These are phyloP conservation scores for Takashimella koratensis DNA, from an alignment of 1,284 basidiomycete genomes.

Conservation along the genomic window DNA sequence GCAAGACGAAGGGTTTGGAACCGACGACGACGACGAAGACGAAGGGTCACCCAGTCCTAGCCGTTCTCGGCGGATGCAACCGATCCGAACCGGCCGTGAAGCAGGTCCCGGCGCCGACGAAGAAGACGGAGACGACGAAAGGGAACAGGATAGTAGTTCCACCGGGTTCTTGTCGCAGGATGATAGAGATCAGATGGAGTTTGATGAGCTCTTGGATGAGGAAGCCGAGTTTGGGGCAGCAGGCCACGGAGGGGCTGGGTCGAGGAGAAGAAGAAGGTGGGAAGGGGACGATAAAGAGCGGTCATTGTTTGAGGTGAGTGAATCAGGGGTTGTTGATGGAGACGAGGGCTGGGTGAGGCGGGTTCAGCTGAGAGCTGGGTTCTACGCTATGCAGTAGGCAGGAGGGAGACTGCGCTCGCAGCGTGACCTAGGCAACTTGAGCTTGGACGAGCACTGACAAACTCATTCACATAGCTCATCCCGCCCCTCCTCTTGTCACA, in stretches of 20 bases:
- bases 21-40: background rate
- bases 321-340: no score
- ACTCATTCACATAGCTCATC: slow-evolving; percentile 33
- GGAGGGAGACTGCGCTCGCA: no score
- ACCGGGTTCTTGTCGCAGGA: background rate
- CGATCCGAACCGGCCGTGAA: no score
- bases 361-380: no score
- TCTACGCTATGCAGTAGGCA: no score
- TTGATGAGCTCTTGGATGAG: slow-evolving; percentile 7
- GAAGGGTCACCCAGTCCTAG: no score
- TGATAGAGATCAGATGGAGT: slow-evolving; percentile 1
- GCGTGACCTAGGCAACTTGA: no score
- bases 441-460: no score
- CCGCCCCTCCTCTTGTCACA: slow-evolving; percentile 45
- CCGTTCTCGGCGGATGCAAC: no score
- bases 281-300: slow-evolving; percentile 12
- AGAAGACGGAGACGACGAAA: slow-evolving; percentile 1
- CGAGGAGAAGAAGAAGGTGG: slow-evolving; percentile 7
- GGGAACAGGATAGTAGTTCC: slow-evolving; percentile 5
- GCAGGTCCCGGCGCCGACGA: background rate
- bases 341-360: background rate
- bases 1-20: background rate
- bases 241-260: slow-evolving; percentile 1
- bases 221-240: slow-evolving; percentile 1
- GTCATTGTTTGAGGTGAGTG: slow-evolving; percentile 12